Evolutionary conservation across 441 rosid genomes (phyloP), one percentile per base, ranked within the genome.

Genomic region (Jatropha multifida): DNA sequence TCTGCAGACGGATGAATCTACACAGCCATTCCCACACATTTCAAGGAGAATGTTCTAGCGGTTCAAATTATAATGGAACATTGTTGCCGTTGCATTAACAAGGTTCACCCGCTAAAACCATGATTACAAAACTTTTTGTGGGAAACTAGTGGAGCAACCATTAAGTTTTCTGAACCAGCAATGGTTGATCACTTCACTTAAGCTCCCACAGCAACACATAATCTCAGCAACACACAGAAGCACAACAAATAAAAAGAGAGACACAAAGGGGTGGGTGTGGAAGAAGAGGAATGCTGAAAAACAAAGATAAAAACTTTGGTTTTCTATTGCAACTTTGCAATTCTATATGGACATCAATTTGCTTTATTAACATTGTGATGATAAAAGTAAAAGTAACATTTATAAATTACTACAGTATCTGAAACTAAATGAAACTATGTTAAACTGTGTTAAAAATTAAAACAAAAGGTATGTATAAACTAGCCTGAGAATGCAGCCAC

Each of bases 401-500:
- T n/a, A 60, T 18, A 46, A 61, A 46, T 5, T 37, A 12, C 8
- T 62, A 15, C 40, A 27, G 12, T 7, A 48, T 27, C 20, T 37
- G 26, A 37, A 62, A 38, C 17, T n/a, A 37, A 52, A 73, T 37
- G 52, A 73, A 37, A 3, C 12, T 13, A 51, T 14, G 11, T 32
- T 0, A 6, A 56, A 54, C 9, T 69, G 58, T 12, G 40, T 37
- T 54, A 56, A 37, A 76, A 65, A 23, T 37, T 54, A 56, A 37
- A 76, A 65, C 27, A 52, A 42, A 52, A 74, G 18, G 59, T 72
- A 48, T 4, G 27, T 7, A 17, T 74, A 71, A 71, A 73, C 79
- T 81, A 66, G 80, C 99, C 98, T 65, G 95, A 88, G 83, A 96
- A 92, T 3, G 96, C 91, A 82, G 81, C 81, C 65, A 95, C 90